Conservation (phyloP, 768 basidiomycete species). For the Boletellus emodensis region DNA sequence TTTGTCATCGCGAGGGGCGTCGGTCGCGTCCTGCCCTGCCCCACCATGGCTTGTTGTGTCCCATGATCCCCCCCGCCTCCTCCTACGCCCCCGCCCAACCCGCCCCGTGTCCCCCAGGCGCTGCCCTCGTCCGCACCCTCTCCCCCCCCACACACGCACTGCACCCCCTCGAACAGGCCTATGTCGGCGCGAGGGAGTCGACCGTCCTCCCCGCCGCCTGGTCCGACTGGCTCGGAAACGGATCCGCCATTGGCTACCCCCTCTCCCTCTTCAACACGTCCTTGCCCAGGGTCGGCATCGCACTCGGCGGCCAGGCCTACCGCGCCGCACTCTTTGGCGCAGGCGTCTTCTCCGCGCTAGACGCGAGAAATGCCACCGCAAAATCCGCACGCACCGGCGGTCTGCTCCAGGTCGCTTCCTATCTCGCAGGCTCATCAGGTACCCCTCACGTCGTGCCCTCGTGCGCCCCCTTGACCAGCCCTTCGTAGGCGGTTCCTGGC, state of each 20-base stretch:
- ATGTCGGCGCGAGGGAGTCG: conserved; percentile 42
- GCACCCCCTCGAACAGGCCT: conserved; percentile 45
- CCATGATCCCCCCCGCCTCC: conserved; percentile 7
- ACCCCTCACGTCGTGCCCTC: conserved; percentile 8
- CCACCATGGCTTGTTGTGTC: not conserved
- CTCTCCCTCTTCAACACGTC: conserved; percentile 37
- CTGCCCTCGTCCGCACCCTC: conserved; percentile 47
- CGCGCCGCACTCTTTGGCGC: conserved; percentile 67
- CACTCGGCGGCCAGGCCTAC: conserved; percentile 68
- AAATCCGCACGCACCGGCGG: conserved; percentile 61
- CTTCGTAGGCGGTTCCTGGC: conserved; percentile 59
- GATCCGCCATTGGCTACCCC: conserved; percentile 49
- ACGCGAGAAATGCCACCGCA: conserved; percentile 57
- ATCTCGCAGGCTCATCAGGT: conserved; percentile 67
- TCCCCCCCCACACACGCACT: conserved; percentile 49
- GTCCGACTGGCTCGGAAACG: conserved; percentile 57
- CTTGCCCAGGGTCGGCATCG: conserved; percentile 56
- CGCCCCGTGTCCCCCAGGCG: conserved; percentile 42
- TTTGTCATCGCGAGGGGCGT: conserved; percentile 27
- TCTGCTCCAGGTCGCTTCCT: conserved; percentile 65
- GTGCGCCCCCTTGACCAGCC: not conserved
- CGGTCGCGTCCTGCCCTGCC: not conserved
- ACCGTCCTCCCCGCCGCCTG: conserved; percentile 45
- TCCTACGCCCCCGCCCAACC: conserved; percentile 51
- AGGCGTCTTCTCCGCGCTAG: conserved; percentile 52